These are phyloP conservation scores for Thalia dealbata DNA, from an alignment of 176 grass and related monocot species.

Conservation along the genomic window DNA sequence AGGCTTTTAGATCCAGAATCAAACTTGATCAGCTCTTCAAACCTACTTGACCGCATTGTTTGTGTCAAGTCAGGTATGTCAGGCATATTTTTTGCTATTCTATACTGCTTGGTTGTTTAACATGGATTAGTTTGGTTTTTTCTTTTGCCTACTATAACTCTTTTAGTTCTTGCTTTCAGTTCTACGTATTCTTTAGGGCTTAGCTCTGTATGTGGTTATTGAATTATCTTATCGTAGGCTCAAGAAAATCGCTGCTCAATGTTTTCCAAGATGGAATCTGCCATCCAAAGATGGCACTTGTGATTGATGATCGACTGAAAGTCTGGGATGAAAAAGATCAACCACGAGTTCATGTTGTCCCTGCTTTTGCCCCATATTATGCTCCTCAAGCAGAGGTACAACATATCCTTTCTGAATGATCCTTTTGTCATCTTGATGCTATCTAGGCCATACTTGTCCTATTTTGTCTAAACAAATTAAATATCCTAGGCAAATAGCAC, in stretches of 20 bases:
- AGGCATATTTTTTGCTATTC: not conserved
- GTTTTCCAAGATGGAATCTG: constrained; percentile 92
- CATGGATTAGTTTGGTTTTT: not conserved
- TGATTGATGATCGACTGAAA: constrained; percentile 93
- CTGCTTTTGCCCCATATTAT: constrained; percentile 97
- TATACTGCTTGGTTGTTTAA: constrained; percentile 9
- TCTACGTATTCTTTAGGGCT: not conserved
- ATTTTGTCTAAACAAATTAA: not conserved
- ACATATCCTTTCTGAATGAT: not conserved
- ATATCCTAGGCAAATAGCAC: constrained; percentile 53
- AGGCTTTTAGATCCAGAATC: constrained; percentile 89
- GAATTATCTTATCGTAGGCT: constrained; percentile 33
- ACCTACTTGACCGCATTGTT: constrained; percentile 78
- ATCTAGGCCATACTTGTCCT: not conserved
- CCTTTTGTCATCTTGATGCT: not conserved
- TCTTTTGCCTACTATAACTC: not conserved
- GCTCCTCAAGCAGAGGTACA: constrained; percentile 89
- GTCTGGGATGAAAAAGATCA: constrained; percentile 99
- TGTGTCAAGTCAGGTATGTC: constrained; percentile 90
- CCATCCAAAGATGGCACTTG: constrained; percentile 92
- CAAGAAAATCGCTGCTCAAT: constrained; percentile 73
- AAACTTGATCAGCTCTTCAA: constrained; percentile 70
- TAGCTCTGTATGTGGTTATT: constrained; percentile 17
- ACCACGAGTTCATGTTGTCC: constrained; percentile 85
- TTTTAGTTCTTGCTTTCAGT: not conserved